Conservation (phyloP, 768 basidiomycete genomes). For the Cubamyces lactineus region DNA sequence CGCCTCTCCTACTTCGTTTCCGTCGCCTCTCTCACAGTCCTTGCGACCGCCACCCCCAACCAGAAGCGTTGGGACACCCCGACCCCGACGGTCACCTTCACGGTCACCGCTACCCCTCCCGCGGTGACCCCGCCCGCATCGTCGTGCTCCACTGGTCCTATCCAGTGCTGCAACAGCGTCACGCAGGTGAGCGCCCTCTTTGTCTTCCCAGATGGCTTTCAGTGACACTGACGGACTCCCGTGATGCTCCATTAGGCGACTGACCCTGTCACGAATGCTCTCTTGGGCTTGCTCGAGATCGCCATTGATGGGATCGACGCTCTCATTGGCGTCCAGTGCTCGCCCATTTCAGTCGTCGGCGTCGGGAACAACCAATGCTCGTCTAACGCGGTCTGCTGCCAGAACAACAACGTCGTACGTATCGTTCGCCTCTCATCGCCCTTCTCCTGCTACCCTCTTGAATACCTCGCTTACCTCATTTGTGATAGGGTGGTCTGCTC, state of each 20-base stretch:
- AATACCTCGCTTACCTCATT: too few relatives aligned
- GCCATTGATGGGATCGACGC: slow-evolving; percentile 6
- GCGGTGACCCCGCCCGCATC: neutral
- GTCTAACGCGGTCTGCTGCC: slow-evolving; percentile 19
- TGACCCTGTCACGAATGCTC: neutral
- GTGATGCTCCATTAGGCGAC: neutral
- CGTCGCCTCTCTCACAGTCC: slow-evolving; percentile 19
- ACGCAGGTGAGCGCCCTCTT: neutral
- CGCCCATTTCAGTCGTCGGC: slow-evolving; percentile 18
- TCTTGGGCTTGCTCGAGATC: slow-evolving; percentile 17
- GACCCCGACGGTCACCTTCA: slow-evolving; percentile 7
- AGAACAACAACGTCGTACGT: slow-evolving; percentile 20
- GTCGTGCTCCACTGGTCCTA: slow-evolving; percentile 15
- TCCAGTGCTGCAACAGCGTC: slow-evolving; percentile 20
- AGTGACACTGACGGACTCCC: neutral
- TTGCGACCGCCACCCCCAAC: slow-evolving; percentile 23
- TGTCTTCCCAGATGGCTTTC: neutral
- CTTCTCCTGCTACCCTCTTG: too few relatives aligned
- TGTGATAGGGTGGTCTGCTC: slow-evolving; percentile 17
- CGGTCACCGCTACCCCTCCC: slow-evolving; percentile 19
- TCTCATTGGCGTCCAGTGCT: slow-evolving; percentile 17
- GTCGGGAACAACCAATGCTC: slow-evolving; percentile 2
- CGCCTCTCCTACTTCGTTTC: slow-evolving; percentile 2
- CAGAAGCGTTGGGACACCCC: slow-evolving; percentile 11
- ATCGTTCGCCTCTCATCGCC: too few relatives aligned